Percentiles rank a stretch among this genome's conserved stretches.
phyloP scores from a whole-genome alignment of 345 rosid genomes.

The Populus deltoides region DNA sequence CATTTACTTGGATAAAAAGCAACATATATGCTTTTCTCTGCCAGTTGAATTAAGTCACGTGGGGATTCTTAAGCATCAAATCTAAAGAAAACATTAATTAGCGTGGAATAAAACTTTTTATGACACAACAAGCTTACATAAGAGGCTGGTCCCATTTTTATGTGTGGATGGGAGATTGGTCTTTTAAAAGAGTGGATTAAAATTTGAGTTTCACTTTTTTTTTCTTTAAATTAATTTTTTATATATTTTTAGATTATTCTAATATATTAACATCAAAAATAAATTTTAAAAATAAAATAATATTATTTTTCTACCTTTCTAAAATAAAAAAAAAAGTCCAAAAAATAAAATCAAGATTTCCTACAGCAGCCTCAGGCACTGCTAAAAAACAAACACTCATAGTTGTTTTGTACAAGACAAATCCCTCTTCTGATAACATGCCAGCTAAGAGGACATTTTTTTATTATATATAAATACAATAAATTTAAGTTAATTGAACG shows the following conservation, averaged over 20 bases:
- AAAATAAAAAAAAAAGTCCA: no score
- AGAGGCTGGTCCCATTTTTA: background rate
- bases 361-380: no score
- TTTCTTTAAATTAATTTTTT: no score
- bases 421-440: background rate
- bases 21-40: background rate
- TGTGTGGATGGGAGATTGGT: background rate
- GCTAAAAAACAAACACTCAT: background rate
- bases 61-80: background rate
- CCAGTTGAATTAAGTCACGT: background rate
- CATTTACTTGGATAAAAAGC: no score
- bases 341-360: no score
- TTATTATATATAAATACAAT: background rate
- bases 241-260: no score
- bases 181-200: no score
- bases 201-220: no score
- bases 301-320: no score
- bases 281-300: no score
- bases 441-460: background rate
- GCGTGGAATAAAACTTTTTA: background rate
- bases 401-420: background rate
- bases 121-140: background rate
- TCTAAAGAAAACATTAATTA: background rate
- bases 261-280: no score
- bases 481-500: conserved; percentile 1